phyloP scores from a whole-genome alignment of 1,284 basidiomycete species.

The Marasmius oreades region DNA sequence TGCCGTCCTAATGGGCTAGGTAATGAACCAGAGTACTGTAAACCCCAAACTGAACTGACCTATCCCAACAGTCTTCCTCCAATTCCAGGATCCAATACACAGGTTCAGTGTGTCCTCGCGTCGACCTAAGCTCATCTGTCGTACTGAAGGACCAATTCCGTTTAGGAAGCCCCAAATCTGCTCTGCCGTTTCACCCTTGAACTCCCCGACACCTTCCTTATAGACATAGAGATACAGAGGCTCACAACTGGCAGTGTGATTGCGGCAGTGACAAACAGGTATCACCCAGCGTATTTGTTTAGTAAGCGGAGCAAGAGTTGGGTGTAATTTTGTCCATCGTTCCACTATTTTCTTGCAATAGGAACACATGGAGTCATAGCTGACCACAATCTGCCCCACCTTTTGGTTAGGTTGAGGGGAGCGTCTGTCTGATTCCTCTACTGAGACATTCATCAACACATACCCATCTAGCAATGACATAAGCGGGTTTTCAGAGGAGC shows the following conservation, averaged over 20 bases:
- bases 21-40: background rate
- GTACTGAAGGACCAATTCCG: slow-evolving; percentile 18
- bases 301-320: too few species aligned
- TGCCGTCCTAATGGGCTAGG: background rate
- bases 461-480: too few species aligned
- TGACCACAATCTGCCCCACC: too few species aligned
- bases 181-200: slow-evolving; percentile 24
- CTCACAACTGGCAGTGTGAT: background rate
- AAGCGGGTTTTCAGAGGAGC: too few species aligned
- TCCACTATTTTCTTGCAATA: too few species aligned
- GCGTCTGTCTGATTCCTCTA: too few species aligned
- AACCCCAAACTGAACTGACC: too few species aligned
- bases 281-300: too few species aligned
- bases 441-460: too few species aligned
- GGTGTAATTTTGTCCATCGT: too few species aligned
- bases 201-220: slow-evolving; percentile 16
- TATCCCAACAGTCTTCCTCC: slow-evolving; percentile 16
- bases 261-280: slow-evolving; percentile 2
- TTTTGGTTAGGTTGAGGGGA: too few species aligned
- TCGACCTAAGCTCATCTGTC: slow-evolving; percentile 25
- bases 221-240: slow-evolving; percentile 14
- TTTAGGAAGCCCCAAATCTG: slow-evolving; percentile 21
- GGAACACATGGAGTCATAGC: too few species aligned
- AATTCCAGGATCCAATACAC: slow-evolving; percentile 23
- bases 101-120: slow-evolving; percentile 21